Evolutionary conservation across 345 rosid genomes (phyloP), one percentile per base, ranked within the genome.

Genomic region (Cardamine occulta): DNA sequence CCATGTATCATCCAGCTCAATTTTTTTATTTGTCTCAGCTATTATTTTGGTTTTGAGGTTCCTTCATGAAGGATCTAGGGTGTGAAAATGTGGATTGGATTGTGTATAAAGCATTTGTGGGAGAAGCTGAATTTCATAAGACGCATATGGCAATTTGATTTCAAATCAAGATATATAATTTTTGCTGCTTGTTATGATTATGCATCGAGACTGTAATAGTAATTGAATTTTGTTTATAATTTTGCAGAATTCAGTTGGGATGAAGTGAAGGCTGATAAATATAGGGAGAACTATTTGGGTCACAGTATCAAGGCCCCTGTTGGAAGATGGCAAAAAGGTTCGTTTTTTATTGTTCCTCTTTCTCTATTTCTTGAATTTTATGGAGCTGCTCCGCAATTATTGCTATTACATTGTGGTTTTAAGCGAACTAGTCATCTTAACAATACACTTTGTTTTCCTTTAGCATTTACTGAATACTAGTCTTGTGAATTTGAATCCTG

Each of bases 281-380:
- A 91, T 74, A 79, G 97, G 21, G 99, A 95, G 89, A 95, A 95
- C 78, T 95, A 87, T 81, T 79, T 90, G 34, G 97, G 99, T 74
- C 96, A 94, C 77, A 94, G 98, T 72, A 13, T 94, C 80, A 91
- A 90, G 82, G 98, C 97, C 4, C 92, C 98, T 56, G 96, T 91
- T 76, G 98, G 98, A 60, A 85, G 98, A 85, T 95, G 97, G 97
- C 97, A 92, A 75, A 95, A 90, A 90, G 97, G 98, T 91, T 76
- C 7, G 6, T 45, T 6, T 17, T 34, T 78, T 72, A n/a, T 57
- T 47, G 12, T 47, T 23, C 31, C 44, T 51, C n/a, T 14, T 44
- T 4, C 39, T 24, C 2, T 26, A 17, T 19, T 59, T 59, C 62
- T 32, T 49, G 5, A 34, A 2, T 48, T 1, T 4, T 7, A 9